A percentile compares a stretch with the other conserved stretches of the same genome.
Conservation (phyloP, 2,329 filamentous ascomycete genomes). For the Macrophomina pseudophaseolina region DNA sequence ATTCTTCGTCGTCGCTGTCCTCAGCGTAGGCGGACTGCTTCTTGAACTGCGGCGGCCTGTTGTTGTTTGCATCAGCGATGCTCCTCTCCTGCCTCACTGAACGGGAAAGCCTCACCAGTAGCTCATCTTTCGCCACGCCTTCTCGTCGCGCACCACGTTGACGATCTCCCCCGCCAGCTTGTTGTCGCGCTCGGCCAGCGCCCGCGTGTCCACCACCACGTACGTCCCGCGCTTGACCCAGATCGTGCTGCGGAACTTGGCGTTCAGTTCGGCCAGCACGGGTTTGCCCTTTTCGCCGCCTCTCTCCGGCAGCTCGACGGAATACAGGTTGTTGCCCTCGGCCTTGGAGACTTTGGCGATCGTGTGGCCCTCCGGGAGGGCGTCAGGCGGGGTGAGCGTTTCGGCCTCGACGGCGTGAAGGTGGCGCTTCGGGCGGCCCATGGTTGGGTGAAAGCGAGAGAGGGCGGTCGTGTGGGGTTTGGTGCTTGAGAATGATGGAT, state of each 20-base stretch:
- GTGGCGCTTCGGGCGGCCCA: slow-evolving; percentile 78
- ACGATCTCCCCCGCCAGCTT: slow-evolving; percentile 88
- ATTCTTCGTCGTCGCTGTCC: slow-evolving; percentile 77
- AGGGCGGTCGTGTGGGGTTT: background rate
- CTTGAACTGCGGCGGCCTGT: slow-evolving; percentile 79
- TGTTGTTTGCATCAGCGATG: slow-evolving; percentile 32
- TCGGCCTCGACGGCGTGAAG: slow-evolving; percentile 79
- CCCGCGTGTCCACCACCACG: slow-evolving; percentile 77
- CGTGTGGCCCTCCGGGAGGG: slow-evolving; percentile 57
- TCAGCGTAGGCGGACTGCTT: slow-evolving; percentile 65
- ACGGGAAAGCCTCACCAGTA: slow-evolving; percentile 67
- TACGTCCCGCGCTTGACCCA: slow-evolving; percentile 92
- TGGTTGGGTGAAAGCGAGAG: slow-evolving; percentile 40
- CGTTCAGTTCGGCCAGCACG: slow-evolving; percentile 78
- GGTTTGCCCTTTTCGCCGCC: slow-evolving; percentile 42
- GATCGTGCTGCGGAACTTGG: slow-evolving; percentile 87
- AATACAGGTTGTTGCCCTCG: slow-evolving; percentile 88
- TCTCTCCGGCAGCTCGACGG: slow-evolving; percentile 67
- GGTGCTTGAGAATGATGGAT: background rate
- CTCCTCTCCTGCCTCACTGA: background rate
- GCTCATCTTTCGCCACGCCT: slow-evolving; percentile 82
- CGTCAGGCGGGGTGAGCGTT: slow-evolving; percentile 64
- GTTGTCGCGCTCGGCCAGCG: slow-evolving; percentile 70
- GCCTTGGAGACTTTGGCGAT: slow-evolving; percentile 81
- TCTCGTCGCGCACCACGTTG: slow-evolving; percentile 91